phyloP scores from a whole-genome alignment of 768 basidiomycete genomes.

The Auriscalpium vulgare region DNA sequence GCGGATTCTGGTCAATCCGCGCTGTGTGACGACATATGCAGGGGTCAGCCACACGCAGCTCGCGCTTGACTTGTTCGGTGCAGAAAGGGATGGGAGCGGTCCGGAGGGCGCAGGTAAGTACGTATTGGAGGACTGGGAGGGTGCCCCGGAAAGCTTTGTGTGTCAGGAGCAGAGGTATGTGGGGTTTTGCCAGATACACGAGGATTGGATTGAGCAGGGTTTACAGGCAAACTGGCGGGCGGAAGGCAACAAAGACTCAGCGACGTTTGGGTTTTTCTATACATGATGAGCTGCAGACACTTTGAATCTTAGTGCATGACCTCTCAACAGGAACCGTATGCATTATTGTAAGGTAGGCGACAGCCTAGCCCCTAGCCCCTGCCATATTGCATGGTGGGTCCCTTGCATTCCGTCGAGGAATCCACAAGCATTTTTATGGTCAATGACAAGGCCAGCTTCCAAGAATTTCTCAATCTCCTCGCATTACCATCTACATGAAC shows the following conservation, averaged over 20 bases:
- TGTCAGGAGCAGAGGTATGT: conserved; percentile 89
- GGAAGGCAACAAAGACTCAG: conserved; percentile 85
- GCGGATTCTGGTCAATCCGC: conserved; percentile 89
- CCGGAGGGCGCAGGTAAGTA: conserved; percentile 55
- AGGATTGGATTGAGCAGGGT: conserved; percentile 1
- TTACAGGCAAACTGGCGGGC: conserved; percentile 74
- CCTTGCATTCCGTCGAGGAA: too few species aligned
- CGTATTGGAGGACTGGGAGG: conserved; percentile 89
- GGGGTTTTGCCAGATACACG: not conserved
- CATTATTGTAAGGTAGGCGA: too few species aligned
- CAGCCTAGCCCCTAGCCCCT: too few species aligned
- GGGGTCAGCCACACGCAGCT: conserved; percentile 95
- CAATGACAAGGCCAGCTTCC: too few species aligned
- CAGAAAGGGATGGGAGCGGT: conserved; percentile 53
- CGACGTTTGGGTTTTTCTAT: conserved; percentile 78
- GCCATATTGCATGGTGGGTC: too few species aligned
- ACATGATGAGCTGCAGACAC: conserved; percentile 50
- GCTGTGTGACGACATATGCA: conserved; percentile 96
- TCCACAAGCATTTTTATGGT: too few species aligned
- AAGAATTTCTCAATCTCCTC: too few species aligned
- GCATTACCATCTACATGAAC: too few species aligned
- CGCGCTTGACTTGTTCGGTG: conserved; percentile 89
- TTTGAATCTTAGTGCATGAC: too few species aligned
- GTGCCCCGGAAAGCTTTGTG: conserved; percentile 94
- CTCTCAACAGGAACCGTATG: too few species aligned